Conservation (phyloP, 306 rosid genomes). For the Benincasa hispida region DNA sequence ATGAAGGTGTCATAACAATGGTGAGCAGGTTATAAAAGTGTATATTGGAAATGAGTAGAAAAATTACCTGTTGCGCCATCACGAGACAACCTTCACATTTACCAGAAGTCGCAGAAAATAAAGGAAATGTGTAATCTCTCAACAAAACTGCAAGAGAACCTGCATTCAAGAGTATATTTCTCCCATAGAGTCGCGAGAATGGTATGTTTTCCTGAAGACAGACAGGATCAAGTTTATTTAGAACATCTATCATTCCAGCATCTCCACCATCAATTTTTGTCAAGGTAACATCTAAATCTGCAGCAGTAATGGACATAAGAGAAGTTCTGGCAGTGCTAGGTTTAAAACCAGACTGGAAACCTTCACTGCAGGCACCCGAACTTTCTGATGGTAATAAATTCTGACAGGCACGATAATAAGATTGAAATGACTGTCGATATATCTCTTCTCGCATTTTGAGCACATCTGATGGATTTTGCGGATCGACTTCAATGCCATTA, state of each 20-base stretch:
- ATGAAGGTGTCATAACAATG: neutral
- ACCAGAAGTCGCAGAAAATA: slow-evolving; percentile 67
- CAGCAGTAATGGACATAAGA: slow-evolving; percentile 68
- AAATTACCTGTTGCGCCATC: slow-evolving; percentile 87
- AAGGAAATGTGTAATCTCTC: slow-evolving; percentile 74
- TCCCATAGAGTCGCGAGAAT: slow-evolving; percentile 79
- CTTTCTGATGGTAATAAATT: slow-evolving; percentile 61
- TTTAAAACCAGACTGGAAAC: slow-evolving; percentile 88
- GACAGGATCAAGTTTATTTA: slow-evolving; percentile 87
- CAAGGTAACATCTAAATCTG: slow-evolving; percentile 67
- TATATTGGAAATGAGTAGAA: slow-evolving; percentile 6
- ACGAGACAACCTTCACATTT: slow-evolving; percentile 81
- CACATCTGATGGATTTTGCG: slow-evolving; percentile 43
- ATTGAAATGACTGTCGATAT: slow-evolving; percentile 61
- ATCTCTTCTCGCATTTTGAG: slow-evolving; percentile 57
- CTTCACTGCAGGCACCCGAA: slow-evolving; percentile 73
- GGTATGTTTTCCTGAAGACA: slow-evolving; percentile 67
- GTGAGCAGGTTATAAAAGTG: slow-evolving; percentile 2
- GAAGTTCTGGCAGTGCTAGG: slow-evolving; percentile 71
- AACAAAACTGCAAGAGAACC: slow-evolving; percentile 67
- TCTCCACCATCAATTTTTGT: slow-evolving; percentile 84
- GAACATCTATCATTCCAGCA: slow-evolving; percentile 74
- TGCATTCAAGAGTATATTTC: slow-evolving; percentile 53
- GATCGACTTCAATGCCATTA: slow-evolving; percentile 60
- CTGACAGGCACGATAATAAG: slow-evolving; percentile 83